A percentile compares a stretch with the other conserved stretches of the same genome.
These are phyloP conservation scores for Gossypium schwendimanii DNA, from an alignment of 441 rosid genomes.

Conservation along the genomic window DNA sequence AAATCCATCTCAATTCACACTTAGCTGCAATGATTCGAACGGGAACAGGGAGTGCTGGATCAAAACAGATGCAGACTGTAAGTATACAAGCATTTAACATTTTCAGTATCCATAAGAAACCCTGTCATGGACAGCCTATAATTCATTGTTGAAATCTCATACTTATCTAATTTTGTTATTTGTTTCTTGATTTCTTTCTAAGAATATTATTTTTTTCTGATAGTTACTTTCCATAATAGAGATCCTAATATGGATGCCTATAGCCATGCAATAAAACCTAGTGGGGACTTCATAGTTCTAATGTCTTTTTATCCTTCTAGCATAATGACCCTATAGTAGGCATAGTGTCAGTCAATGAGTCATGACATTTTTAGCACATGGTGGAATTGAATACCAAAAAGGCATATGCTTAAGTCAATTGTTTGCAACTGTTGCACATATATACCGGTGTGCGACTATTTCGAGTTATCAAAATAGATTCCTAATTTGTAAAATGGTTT, in stretches of 20 bases:
- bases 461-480: neutral
- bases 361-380: neutral
- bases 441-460: neutral
- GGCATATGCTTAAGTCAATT: neutral
- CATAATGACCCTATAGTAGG: neutral
- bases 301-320: neutral
- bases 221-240: neutral
- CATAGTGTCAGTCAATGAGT: neutral
- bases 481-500: neutral
- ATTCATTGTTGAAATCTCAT: neutral
- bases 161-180: neutral
- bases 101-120: constrained; percentile 1
- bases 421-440: neutral
- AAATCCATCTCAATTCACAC: constrained; percentile 35
- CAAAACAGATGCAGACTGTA: constrained; percentile 79
- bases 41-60: constrained; percentile 75
- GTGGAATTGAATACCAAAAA: neutral
- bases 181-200: neutral
- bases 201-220: neutral
- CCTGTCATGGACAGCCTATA: neutral
- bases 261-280: neutral
- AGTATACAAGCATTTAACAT: constrained; percentile 23
- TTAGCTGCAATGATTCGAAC: constrained; percentile 41
- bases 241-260: neutral
- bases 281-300: neutral